Conservation (phyloP, 768 basidiomycete species). For the Leccinum obscurum region DNA sequence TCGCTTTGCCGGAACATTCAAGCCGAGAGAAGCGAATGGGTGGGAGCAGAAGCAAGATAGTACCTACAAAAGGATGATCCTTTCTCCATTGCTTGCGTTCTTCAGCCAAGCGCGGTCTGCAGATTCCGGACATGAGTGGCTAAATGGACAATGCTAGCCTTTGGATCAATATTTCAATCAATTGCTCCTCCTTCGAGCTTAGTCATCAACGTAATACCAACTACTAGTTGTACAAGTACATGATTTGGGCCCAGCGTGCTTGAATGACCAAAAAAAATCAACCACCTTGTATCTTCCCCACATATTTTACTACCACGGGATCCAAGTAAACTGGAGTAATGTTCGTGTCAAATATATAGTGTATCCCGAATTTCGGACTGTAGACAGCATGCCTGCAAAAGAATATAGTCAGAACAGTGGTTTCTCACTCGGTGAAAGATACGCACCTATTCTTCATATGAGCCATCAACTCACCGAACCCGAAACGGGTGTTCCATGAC, state of each 20-base stretch:
- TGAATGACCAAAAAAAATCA: background rate
- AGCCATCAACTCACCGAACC: slow-evolving; percentile 13
- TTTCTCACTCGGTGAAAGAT: background rate
- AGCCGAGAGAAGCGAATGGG: slow-evolving; percentile 3
- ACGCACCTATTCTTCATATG: slow-evolving; percentile 25
- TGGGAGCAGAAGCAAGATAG: background rate
- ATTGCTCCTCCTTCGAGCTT: slow-evolving; percentile 8
- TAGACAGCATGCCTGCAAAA: slow-evolving; percentile 20
- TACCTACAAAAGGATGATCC: slow-evolving; percentile 95
- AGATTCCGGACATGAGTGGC: slow-evolving; percentile 76
- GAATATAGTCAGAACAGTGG: background rate
- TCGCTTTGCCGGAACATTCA: background rate
- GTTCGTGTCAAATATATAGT: slow-evolving; percentile 23
- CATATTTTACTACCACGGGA: slow-evolving; percentile 5
- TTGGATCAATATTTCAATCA: background rate
- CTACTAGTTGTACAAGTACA: background rate
- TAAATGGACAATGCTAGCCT: background rate
- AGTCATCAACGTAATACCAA: slow-evolving; percentile 17
- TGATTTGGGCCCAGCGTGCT: background rate
- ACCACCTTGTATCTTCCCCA: background rate
- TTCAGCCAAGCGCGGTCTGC: slow-evolving; percentile 88
- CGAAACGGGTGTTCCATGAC: slow-evolving; percentile 27
- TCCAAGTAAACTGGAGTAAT: slow-evolving; percentile 21
- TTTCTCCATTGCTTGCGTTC: slow-evolving; percentile 99
- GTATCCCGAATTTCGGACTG: slow-evolving; percentile 15